A percentile compares a stretch with the other conserved stretches of the same genome.
These are phyloP conservation scores for Clonostachys byssicola DNA, from an alignment of 2,329 filamentous ascomycete genomes.

Conservation along the genomic window DNA sequence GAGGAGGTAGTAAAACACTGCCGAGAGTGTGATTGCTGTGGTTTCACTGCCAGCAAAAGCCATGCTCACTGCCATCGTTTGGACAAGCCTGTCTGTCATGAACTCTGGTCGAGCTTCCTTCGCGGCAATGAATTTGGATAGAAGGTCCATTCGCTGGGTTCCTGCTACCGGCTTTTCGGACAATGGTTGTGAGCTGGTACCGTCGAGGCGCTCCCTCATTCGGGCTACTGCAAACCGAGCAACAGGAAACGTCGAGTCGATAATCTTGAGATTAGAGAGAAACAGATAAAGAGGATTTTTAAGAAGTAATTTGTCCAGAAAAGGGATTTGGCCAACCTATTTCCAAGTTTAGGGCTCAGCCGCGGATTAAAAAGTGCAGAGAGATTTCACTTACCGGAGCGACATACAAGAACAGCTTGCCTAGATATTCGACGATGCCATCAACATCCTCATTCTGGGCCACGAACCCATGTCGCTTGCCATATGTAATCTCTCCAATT, in stretches of 20 bases:
- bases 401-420: conserved; percentile 64
- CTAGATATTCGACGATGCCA: conserved; percentile 54
- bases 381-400: conserved; percentile 49
- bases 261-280: conserved; percentile 61
- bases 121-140: conserved; percentile 70
- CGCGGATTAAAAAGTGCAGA: too few relatives aligned
- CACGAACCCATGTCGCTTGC: conserved; percentile 70
- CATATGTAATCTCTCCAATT: conserved; percentile 74
- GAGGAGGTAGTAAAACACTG: conserved; percentile 71
- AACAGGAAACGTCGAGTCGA: conserved; percentile 67
- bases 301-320: conserved; percentile 63
- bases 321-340: conserved; percentile 69
- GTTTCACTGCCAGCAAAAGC: conserved; percentile 74
- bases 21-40: conserved; percentile 68
- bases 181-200: conserved; percentile 18
- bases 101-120: conserved; percentile 64
- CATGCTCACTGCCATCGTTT: conserved; percentile 65
- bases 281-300: conserved; percentile 74
- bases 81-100: conserved; percentile 66
- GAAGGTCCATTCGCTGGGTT: conserved; percentile 49
- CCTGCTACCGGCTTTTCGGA: conserved; percentile 24
- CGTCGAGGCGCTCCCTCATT: conserved; percentile 57
- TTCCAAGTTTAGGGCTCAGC: too few relatives aligned
- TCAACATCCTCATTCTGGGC: too few relatives aligned
- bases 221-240: conserved; percentile 67